Conservation (phyloP, 2,329 filamentous ascomycete species). For the Colletotrichum spinosum region DNA sequence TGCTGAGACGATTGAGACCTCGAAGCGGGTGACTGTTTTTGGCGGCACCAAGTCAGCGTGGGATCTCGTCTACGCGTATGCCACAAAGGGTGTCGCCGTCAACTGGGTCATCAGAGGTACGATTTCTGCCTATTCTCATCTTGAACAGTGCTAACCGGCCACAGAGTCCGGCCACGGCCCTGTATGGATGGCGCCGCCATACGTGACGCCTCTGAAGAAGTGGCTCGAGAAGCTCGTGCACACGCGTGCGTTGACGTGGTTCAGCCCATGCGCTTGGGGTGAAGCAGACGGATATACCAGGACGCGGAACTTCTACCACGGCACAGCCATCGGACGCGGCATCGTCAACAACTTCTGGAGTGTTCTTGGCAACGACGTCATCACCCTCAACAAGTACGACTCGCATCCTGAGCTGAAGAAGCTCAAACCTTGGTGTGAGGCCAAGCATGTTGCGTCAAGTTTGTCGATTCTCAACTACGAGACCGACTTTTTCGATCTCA, state of each 20-base stretch:
- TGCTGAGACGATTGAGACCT: conserved; percentile 52
- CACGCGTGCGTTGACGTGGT: conserved; percentile 77
- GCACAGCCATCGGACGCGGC: conserved; percentile 65
- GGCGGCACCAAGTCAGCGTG: conserved; percentile 74
- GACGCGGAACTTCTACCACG: conserved; percentile 67
- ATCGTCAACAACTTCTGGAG: conserved; percentile 69
- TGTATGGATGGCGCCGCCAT: conserved; percentile 67
- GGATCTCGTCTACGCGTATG: conserved; percentile 73
- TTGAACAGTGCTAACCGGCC: not conserved
- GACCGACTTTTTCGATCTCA: conserved; percentile 67
- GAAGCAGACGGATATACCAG: conserved; percentile 68
- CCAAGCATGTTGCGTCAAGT: conserved; percentile 65
- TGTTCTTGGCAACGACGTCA: conserved; percentile 66
- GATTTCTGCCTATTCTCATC: conserved; percentile 17
- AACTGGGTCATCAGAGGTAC: conserved; percentile 69
- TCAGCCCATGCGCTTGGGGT: conserved; percentile 81
- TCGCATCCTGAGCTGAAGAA: conserved; percentile 63
- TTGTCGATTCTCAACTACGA: conserved; percentile 72
- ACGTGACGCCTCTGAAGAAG: conserved; percentile 75
- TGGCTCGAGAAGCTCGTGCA: conserved; percentile 76
- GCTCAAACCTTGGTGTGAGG: conserved; percentile 63
- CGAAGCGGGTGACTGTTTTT: conserved; percentile 64
- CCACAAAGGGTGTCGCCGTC: conserved; percentile 64
- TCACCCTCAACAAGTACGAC: conserved; percentile 65
- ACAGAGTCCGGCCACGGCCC: conserved; percentile 66